Evolutionary conservation across 371 early-diverging fungal species (phyloP).

Genomic region (Apophysomyces sp.): DNA sequence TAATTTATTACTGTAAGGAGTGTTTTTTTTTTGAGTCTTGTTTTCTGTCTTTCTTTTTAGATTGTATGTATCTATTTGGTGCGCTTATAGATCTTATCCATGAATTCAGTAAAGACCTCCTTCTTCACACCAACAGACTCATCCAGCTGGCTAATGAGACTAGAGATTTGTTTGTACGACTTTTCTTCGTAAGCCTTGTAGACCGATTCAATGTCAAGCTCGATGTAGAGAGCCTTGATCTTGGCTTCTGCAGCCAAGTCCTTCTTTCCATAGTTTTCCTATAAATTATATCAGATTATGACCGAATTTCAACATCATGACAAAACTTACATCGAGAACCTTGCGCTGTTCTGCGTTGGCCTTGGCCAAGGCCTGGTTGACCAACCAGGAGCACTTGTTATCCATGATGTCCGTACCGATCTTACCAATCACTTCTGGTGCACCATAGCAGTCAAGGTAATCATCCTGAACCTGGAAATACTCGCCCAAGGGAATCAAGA

Average conservation of each 20-base stretch:
- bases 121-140: constrained; percentile 70
- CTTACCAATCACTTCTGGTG: constrained; percentile 93
- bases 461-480: constrained; percentile 99
- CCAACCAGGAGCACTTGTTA: constrained; percentile 98
- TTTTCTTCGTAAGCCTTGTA: constrained; percentile 89
- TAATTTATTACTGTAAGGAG: too few relatives aligned
- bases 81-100: constrained; percentile 93
- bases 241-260: constrained; percentile 67
- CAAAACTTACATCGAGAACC: constrained; percentile 69
- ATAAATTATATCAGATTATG: not conserved
- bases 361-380: constrained; percentile 84
- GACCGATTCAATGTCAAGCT: constrained; percentile 73
- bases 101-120: constrained; percentile 85
- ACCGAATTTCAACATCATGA: not conserved
- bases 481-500: constrained; percentile 92
- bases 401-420: constrained; percentile 98
- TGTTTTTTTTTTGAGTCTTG: not conserved
- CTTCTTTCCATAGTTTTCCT: constrained; percentile 90
- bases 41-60: not conserved
- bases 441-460: constrained; percentile 92
- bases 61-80: constrained; percentile 63
- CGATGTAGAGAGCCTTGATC: constrained; percentile 82
- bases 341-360: constrained; percentile 80
- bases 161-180: constrained; percentile 67
- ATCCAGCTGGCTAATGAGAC: constrained; percentile 74